Evolutionary conservation across 2,329 filamentous ascomycete genomes (phyloP), one percentile per base, ranked within the genome.

Genomic region (Fusarium torulosum): DNA sequence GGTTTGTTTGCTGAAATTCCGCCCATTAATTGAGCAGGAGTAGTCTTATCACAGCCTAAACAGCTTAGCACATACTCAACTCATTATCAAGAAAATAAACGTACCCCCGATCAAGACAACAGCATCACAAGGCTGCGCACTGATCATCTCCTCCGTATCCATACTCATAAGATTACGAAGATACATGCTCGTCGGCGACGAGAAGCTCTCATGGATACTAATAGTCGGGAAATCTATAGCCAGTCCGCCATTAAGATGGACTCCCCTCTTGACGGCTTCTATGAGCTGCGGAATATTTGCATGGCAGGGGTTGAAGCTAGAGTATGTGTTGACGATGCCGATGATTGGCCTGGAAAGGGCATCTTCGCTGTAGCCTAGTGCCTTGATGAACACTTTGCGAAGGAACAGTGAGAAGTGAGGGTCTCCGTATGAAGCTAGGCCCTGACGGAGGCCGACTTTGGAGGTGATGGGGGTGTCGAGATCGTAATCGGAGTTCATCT

Each of bases 101-200:
- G 63, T 57, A 87, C 88, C 90, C 46, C 90, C 90, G 68, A 92
- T 89, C 66, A 90, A 81, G 15, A 91, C 83, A 11, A 87, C 86
- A 0, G 88, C 87, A 77, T 93, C 90, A 17, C 90, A 82, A 1
- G 90, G 90, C 76, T 93, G 90, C 1, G 90, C 90, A 42, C 81
- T 81, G 53, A 92, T 88, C 90, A 93, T 93, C 79, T 93, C 90
- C 75, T 93, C 91, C 0, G 91, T 93, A 73, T 93, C 91, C 88
- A 93, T 91, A 67, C 88, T 90, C 90, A 93, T 93, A 57, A 93
- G 73, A 67, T 93, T 93, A 31, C 91, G 78, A 46, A 93, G 73
- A 55, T 88, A 92, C 91, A 93, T 92, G 78, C 90, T 92, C 6
- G 90, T 92, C 4, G 90, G 90, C 43, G 84, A 81, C 0, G 90